phyloP scores from a whole-genome alignment of 2,329 filamentous ascomycete species.

The Epicoccum nigrum region DNA sequence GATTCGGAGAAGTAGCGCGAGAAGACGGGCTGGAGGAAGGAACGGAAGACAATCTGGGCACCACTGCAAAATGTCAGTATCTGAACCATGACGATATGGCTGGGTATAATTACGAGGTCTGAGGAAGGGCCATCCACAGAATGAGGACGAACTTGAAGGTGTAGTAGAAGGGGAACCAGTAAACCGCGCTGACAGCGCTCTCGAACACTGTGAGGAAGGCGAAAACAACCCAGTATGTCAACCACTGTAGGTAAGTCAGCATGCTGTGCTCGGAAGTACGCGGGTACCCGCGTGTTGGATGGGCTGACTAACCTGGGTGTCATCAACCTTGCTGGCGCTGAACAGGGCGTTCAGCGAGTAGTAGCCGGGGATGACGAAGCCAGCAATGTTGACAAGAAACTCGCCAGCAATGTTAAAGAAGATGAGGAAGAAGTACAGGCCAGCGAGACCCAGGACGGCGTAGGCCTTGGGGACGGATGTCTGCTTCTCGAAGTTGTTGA shows the following conservation, averaged over 20 bases:
- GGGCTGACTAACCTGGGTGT: conserved; percentile 71
- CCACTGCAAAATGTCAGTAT: conserved; percentile 64
- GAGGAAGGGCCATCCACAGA: conserved; percentile 95
- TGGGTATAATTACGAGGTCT: conserved; percentile 74
- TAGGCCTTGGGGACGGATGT: conserved; percentile 85
- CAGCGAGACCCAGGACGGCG: conserved; percentile 74
- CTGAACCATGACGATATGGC: not conserved
- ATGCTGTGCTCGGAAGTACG: conserved; percentile 11
- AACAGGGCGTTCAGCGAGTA: conserved; percentile 83
- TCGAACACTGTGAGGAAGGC: conserved; percentile 83
- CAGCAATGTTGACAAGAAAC: conserved; percentile 84
- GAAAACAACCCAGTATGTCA: conserved; percentile 88
- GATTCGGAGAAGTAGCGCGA: conserved; percentile 82
- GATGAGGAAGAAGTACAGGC: conserved; percentile 88
- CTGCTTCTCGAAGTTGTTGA: conserved; percentile 87
- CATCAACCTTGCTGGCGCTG: conserved; percentile 72
- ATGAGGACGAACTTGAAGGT: conserved; percentile 99
- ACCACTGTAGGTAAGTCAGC: conserved; percentile 62
- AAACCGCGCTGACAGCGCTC: conserved; percentile 82
- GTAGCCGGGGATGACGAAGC: conserved; percentile 82
- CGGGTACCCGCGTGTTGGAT: conserved; percentile 5
- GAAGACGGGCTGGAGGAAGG: conserved; percentile 89
- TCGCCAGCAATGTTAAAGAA: conserved; percentile 91
- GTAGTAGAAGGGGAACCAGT: conserved; percentile 99
- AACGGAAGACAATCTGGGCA: conserved; percentile 95